A percentile compares a stretch with the other conserved stretches of the same genome.
Evolutionary conservation across 495 filamentous ascomycete species (phyloP).

Genomic region (Penicillium alfredii): DNA sequence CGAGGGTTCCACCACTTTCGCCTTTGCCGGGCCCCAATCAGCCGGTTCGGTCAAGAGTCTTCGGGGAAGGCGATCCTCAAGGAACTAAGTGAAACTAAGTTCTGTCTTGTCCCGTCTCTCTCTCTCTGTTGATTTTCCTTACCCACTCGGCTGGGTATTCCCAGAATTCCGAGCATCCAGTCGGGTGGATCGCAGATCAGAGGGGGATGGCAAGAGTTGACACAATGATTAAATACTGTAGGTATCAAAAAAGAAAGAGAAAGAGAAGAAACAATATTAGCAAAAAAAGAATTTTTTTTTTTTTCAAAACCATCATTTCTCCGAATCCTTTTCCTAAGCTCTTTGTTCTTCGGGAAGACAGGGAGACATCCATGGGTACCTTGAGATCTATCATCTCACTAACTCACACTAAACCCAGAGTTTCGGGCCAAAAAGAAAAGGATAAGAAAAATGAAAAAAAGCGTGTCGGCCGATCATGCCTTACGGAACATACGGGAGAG

Average conservation of each 20-base stretch:
- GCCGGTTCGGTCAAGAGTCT: not conserved
- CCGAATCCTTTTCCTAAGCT: conserved; percentile 5
- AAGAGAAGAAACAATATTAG: no score
- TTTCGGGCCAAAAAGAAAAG: conserved; percentile 22
- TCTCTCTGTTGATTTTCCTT: conserved; percentile 4
- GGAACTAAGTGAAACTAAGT: conserved; percentile 11
- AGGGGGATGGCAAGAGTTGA: no score
- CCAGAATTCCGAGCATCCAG: conserved; percentile 9
- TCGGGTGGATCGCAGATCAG: conserved; percentile 4
- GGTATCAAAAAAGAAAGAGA: no score
- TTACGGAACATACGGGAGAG: conserved; percentile 26
- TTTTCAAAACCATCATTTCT: not conserved
- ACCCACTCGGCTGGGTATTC: conserved; percentile 8
- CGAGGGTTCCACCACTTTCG: no score
- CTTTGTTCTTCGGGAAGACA: conserved; percentile 12
- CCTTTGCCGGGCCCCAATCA: conserved; percentile 8
- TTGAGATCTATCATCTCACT: conserved; percentile 45
- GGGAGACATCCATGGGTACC: conserved; percentile 19
- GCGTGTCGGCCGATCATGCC: conserved; percentile 30
- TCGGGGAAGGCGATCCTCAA: conserved; percentile 16
- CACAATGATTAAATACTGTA: no score
- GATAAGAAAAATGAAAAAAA: conserved; percentile 3
- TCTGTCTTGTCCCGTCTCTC: conserved; percentile 9
- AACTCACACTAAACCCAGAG: conserved; percentile 38
- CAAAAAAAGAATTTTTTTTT: not conserved